Base-by-base conservation (phyloP, 257 asterid species). In the Solanum commersonii region DNA sequence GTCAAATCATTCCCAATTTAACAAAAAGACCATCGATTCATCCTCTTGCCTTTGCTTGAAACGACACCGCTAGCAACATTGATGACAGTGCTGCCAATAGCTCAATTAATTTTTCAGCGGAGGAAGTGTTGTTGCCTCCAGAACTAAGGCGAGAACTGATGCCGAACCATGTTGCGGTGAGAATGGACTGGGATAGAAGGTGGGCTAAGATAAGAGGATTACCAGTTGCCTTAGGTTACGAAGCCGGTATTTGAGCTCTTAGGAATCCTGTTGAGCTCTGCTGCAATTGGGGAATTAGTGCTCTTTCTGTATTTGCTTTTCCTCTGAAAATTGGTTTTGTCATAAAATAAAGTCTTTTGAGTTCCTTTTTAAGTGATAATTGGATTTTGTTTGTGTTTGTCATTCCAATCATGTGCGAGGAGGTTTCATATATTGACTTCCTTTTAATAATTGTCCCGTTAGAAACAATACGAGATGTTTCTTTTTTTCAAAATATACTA, bases 261-360 rank as follows among this genome's bases (percentile, higher is more conserved):
- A 90, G 89, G 89, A 79, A 59, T 74, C 22, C 83, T 15, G 87
- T 91, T n/a, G 93, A 91, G 65, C 93, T 95, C 23, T 95, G 91
- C 83, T 86, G 94, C 89, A 52, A 91, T 2, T 93, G 90, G 94
- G 92, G 91, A 82, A 92, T 95, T 23, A 71, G 84, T 65, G 95
- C 91, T 84, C 94, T 94, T 13, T 94, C 98, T 2, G 93, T 94
- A 2, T 93, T 94, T 86, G 95, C 94, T 2, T 94, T 89, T 95
- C 96, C 7, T 90, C 94, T 13, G 93, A 94, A n/a, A 95, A 95
- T 65, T 92, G 96, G 98, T 78, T 87, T 22, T 92, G 98, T 33
- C 96, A 95, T 56, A 92, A 93, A 87, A 95, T 95, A 88, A 42
- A 14, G 23, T 74, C 59, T 46, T 46, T 20, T 74, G 56, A 89